A percentile compares a stretch with the other conserved stretches of the same genome.
These are phyloP conservation scores for Moniliophthora roreri DNA, from an alignment of 1,284 basidiomycete species.

Conservation along the genomic window DNA sequence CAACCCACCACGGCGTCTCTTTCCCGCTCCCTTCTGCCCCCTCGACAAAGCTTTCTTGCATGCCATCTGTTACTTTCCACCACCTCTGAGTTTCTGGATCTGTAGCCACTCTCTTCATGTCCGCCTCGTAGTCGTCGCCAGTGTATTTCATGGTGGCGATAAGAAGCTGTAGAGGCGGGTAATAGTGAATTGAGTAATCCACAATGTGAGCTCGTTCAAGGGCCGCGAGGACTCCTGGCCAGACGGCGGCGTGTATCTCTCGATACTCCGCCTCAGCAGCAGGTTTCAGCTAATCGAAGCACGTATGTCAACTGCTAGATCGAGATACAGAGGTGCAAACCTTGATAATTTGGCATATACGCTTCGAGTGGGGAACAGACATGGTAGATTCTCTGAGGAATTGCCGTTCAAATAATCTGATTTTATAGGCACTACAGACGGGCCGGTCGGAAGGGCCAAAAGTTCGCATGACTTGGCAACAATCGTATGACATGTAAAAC, in stretches of 20 bases:
- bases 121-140: conserved; percentile 58
- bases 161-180: conserved; percentile 61
- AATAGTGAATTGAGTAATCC: conserved; percentile 78
- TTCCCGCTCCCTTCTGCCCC: conserved; percentile 69
- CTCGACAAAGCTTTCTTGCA: conserved; percentile 75
- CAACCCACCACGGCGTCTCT: conserved; percentile 73
- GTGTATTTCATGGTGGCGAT: conserved; percentile 72
- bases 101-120: conserved; percentile 65
- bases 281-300: conserved; percentile 54
- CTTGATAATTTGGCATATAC: conserved; percentile 76
- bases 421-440: not conserved
- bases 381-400: conserved; percentile 15
- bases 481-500: no score
- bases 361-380: conserved; percentile 46
- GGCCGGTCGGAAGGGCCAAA: not conserved
- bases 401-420: not conserved
- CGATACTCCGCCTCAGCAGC: conserved; percentile 67
- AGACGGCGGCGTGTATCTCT: conserved; percentile 62
- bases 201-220: conserved; percentile 66
- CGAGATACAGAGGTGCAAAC: conserved; percentile 26
- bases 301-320: not conserved
- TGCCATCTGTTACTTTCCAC: conserved; percentile 77
- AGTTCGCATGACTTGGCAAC: no score
- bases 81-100: conserved; percentile 71
- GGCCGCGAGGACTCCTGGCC: conserved; percentile 71